These are phyloP conservation scores for Malassezia dermatis DNA, from an alignment of 1,284 basidiomycete genomes.

Conservation along the genomic window DNA sequence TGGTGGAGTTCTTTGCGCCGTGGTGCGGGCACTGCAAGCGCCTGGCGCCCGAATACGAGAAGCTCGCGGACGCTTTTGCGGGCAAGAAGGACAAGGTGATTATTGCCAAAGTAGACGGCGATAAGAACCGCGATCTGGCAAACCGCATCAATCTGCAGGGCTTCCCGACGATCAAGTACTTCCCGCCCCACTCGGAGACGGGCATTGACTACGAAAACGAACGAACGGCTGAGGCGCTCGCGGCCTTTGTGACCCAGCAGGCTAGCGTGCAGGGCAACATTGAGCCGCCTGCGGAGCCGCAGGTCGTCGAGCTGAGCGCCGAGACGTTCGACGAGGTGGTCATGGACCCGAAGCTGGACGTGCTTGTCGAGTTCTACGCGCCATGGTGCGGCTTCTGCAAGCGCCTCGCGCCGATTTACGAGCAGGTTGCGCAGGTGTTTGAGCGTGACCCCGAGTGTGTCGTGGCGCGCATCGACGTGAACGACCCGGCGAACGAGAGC, in stretches of 20 bases:
- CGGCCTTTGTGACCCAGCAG: conserved; percentile 62
- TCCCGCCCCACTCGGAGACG: conserved; percentile 55
- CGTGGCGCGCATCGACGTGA: conserved; percentile 81
- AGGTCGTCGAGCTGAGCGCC: conserved; percentile 60
- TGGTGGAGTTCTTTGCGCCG: conserved; percentile 44
- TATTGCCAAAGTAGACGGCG: conserved; percentile 86
- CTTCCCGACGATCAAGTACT: conserved; percentile 89
- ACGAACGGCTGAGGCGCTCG: conserved; percentile 69
- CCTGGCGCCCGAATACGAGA: conserved; percentile 76
- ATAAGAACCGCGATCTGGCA: conserved; percentile 64
- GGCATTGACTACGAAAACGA: conserved; percentile 64
- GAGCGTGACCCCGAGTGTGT: conserved; percentile 70
- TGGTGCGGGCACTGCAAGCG: conserved; percentile 54
- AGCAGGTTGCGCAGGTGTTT: conserved; percentile 72
- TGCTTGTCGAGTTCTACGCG: conserved; percentile 77
- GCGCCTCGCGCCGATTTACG: conserved; percentile 72
- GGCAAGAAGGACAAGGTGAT: conserved; percentile 63
- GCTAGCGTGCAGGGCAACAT: conserved; percentile 71
- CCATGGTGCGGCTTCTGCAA: conserved; percentile 73
- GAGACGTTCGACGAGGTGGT: conserved; percentile 68
- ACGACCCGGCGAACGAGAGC: conserved; percentile 66
- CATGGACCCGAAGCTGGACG: conserved; percentile 64
- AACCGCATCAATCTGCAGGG: conserved; percentile 64
- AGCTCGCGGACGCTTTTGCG: conserved; percentile 73
- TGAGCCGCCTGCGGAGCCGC: conserved; percentile 69